Evolutionary conservation across 2,329 filamentous ascomycete species (phyloP).

Genomic region (Colletotrichum caudatum): DNA sequence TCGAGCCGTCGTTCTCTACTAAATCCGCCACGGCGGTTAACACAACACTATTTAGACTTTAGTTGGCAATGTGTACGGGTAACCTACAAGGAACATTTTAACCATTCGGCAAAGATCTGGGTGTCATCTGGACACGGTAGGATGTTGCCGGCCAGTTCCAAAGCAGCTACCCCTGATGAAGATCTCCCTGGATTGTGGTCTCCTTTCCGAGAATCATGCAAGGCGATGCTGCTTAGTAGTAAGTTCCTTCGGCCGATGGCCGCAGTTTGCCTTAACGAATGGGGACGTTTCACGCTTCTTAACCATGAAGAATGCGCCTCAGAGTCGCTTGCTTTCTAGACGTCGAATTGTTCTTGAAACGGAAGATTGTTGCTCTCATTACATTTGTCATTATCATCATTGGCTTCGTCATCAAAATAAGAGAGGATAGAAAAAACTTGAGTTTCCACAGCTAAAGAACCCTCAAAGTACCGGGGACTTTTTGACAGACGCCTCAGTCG

Average conservation of each 20-base stretch:
- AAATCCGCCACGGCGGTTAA: not conserved
- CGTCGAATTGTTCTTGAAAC: not conserved
- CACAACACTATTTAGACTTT: not conserved
- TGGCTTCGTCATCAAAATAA: not conserved
- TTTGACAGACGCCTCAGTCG: not conserved
- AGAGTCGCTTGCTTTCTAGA: not conserved
- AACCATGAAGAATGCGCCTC: not conserved
- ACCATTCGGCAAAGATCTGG: not conserved
- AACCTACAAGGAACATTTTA: not conserved
- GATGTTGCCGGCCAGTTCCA: not conserved
- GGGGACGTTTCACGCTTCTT: not conserved
- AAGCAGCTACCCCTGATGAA: constrained; percentile 4
- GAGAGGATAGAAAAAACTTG: no score
- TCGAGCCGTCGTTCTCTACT: not conserved
- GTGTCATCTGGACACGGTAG: not conserved
- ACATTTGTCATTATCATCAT: not conserved
- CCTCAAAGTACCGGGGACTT: not conserved
- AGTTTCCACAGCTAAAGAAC: not conserved
- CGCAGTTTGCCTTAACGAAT: not conserved
- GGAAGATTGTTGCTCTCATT: not conserved
- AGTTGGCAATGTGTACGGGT: not conserved
- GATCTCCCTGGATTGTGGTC: constrained; percentile 4
- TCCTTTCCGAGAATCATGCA: not conserved
- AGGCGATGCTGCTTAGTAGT: not conserved
- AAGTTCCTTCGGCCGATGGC: not conserved